Base-by-base conservation (phyloP, 225 moss, liverwort and hornwort genomes). In the Rhytidiadelphus loreus region DNA sequence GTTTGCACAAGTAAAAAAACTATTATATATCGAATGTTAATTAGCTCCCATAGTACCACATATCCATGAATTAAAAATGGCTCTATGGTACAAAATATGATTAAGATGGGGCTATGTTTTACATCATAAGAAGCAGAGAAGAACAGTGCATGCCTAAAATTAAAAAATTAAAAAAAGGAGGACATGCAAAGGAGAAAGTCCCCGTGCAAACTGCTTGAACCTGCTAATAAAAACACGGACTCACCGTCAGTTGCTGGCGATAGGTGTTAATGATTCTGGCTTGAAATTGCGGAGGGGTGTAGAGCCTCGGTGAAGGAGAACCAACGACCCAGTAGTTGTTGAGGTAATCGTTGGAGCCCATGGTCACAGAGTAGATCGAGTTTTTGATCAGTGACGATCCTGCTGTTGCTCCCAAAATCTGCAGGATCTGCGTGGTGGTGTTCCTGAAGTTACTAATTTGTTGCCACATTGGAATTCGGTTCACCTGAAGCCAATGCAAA, bases 281-380 rank as follows among this genome's bases (percentile, higher is more conserved):
- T 86, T 95, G 93, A 70, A 91, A 96, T 23, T 72, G 41, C 58
- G 72, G 62, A 23, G 92, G 91, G 5, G 78, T 90, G 61, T 84
- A 94, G 48, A 90, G 80, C n/a, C 11, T 35, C 6, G 94, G 90
- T 24, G 93, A 89, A 24, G 90, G 88, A 29, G 96, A 96, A 43
- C 56, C 94, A 4, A 91, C 81, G 13, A 92, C 85, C 60, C 90
- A 91, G 89, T 96, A 96, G 89, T 96, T 96, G 86, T 95, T 95
- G 60, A 96, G 92, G 86, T 90, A 96, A 74, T 96, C 96, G 83
- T 95, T 95, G 17, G 94, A 92, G 25, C 96, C 96, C 92, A 95
- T 92, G 50, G 93, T 93, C 35, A 96, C 88, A 3, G 95, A 94
- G 82, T 60, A 93, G 37, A 96, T 89, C 6, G 96, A 87, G 62